Evolutionary conservation across 2,329 filamentous ascomycete genomes (phyloP), one percentile per base, ranked within the genome.

Genomic region (Septoria linicola): DNA sequence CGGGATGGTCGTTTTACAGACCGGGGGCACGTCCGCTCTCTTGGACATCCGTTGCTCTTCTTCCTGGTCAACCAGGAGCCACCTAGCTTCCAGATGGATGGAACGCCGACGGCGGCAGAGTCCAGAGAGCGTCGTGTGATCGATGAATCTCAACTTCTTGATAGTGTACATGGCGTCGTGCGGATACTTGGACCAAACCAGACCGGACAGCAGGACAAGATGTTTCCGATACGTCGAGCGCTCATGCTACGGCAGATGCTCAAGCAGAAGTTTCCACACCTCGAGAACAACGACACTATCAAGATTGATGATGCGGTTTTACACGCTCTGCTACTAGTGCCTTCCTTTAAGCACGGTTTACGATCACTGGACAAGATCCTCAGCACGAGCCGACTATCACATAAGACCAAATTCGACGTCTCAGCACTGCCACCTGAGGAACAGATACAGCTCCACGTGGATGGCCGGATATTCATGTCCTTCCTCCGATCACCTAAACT

Each of bases 391-490:
- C 61, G 65, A 4, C 60, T 69, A 10, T 64, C 66, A 3, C 57
- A 58, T 31, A 57, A 61, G n/a, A 62, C 49, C 13, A 67, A 65
- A 45, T 69, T 69, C 48, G 65, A 67, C 48, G 59, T 68, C 8
- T 58, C 65, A 8, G 64, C 66, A 1, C 51, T 69, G 3, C 67
- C 67, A 2, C 65, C 67, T 6, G 66, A 68, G 48, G 65, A 68
- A 53, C 66, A 68, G 45, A 66, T 69, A 13, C 63, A 66, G 40
- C 54, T 68, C 3, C 64, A 69, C 41, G 66, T 68, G n/a, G 66
- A 69, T 49, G 65, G 62, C 32, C 55, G 58, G 41, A 66, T 59
- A 27, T 69, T 69, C 59, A 69, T 68, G 65, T 61, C 57, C 36
- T 66, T 61, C 51, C 55, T 68, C 2, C 60, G 66, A n/a, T 58